A percentile compares a stretch with the other conserved stretches of the same genome.
phyloP scores from a whole-genome alignment of 2,329 filamentous ascomycete species.

The Ophiostoma himal-ulmi region DNA sequence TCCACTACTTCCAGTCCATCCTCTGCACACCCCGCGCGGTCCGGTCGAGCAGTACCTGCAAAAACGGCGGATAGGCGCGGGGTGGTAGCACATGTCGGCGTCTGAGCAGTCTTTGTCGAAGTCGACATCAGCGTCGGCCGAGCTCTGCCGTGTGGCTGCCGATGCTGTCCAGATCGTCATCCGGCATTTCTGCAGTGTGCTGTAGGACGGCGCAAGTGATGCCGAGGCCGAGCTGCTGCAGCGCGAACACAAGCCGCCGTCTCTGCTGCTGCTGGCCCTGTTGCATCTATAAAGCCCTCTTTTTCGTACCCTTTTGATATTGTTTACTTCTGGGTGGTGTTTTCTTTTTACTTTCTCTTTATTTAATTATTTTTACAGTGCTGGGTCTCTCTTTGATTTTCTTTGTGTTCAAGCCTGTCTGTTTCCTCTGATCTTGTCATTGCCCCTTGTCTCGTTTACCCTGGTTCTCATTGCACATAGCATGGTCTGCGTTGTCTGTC shows the following conservation, averaged over 20 bases:
- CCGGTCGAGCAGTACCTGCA: not conserved
- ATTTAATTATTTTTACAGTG: not conserved
- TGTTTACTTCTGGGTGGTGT: not conserved
- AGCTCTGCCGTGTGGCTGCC: not conserved
- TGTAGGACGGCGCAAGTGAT: not conserved
- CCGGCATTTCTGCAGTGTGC: not conserved
- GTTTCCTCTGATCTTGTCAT: not conserved
- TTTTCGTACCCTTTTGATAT: not conserved
- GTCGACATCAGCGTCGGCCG: too few species aligned
- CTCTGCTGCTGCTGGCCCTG: not conserved
- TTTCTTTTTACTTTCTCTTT: not conserved
- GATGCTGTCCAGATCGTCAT: not conserved
- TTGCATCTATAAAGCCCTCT: not conserved
- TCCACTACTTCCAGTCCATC: not conserved
- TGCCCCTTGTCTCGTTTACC: not conserved
- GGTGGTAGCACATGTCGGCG: constrained; percentile 9
- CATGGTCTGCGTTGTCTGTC: not conserved
- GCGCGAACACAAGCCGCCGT: not conserved
- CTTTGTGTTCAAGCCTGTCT: constrained; percentile 1
- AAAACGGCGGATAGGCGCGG: constrained; percentile 3
- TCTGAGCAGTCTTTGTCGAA: not conserved
- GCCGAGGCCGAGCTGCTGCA: not conserved
- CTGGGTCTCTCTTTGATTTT: not conserved
- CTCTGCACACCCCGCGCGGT: not conserved
- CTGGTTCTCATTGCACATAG: too few species aligned